Percentiles rank a stretch among this genome's conserved stretches.
These are phyloP conservation scores for Parmelia sp. DNA, from an alignment of 495 filamentous ascomycete species.

Conservation along the genomic window DNA sequence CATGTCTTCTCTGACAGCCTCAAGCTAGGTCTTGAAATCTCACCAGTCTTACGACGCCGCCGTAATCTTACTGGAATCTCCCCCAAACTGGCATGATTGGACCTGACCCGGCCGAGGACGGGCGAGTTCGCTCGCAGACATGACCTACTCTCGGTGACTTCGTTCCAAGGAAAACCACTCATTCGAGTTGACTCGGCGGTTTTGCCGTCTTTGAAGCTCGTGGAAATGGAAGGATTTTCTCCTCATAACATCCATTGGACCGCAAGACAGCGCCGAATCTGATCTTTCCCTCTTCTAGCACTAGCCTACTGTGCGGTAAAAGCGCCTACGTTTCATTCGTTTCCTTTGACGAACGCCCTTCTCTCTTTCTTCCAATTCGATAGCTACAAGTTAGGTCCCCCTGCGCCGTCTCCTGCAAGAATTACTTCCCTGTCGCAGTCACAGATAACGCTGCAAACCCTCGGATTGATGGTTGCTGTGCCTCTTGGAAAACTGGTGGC, in stretches of 20 bases:
- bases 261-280: neutral
- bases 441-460: neutral
- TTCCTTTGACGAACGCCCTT: neutral
- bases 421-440: neutral
- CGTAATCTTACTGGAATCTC: neutral
- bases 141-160: neutral
- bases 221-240: too few species aligned
- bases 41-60: neutral
- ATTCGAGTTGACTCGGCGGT: neutral
- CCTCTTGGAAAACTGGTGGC: neutral
- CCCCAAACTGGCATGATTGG: neutral
- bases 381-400: neutral
- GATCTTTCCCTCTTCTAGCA: neutral
- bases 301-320: conserved; percentile 3
- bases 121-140: neutral
- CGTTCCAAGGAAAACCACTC: neutral
- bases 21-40: neutral
- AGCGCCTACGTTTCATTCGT: conserved; percentile 1
- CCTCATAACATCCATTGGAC: neutral
- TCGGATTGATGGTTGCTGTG: neutral
- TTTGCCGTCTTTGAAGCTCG: neutral
- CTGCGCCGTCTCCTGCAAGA: conserved; percentile 9
- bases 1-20: neutral
- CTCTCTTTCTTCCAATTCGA: neutral
- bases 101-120: neutral